Percentiles rank a stretch among this genome's conserved stretches.
These are phyloP conservation scores for Mycena polygramma DNA, from an alignment of 768 basidiomycete species.

Conservation along the genomic window DNA sequence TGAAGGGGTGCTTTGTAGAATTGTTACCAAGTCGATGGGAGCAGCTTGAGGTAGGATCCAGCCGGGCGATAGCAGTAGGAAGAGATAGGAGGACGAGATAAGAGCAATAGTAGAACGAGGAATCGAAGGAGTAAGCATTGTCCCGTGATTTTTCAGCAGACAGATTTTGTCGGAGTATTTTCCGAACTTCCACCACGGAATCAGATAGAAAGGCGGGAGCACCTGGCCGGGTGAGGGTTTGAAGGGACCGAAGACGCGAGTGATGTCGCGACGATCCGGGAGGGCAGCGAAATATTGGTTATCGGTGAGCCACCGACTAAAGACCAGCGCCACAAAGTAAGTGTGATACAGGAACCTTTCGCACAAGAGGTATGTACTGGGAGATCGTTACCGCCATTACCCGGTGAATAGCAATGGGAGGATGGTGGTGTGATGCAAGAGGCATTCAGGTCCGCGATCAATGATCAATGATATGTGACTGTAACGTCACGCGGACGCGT, in stretches of 20 bases:
- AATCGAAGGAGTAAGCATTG: too few relatives aligned
- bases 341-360: not conserved
- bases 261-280: not conserved
- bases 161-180: not conserved
- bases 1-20: too few relatives aligned
- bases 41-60: too few relatives aligned
- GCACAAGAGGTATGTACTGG: not conserved
- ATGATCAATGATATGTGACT: not conserved
- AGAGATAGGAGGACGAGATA: too few relatives aligned
- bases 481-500: not conserved
- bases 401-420: not conserved
- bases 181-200: conserved; percentile 6
- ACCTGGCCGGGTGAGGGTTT: not conserved
- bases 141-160: not conserved
- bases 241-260: not conserved
- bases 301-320: not conserved
- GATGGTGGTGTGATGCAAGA: not conserved
- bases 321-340: not conserved
- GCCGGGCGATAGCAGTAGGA: too few relatives aligned
- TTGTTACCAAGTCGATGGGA: too few relatives aligned
- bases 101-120: too few relatives aligned
- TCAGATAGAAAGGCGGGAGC: not conserved
- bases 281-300: not conserved
- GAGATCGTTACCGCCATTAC: not conserved
- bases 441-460: not conserved